A percentile compares a stretch with the other conserved stretches of the same genome.
These are phyloP conservation scores for Penicillium sp. DNA, from an alignment of 2,329 filamentous ascomycete species.

Conservation along the genomic window DNA sequence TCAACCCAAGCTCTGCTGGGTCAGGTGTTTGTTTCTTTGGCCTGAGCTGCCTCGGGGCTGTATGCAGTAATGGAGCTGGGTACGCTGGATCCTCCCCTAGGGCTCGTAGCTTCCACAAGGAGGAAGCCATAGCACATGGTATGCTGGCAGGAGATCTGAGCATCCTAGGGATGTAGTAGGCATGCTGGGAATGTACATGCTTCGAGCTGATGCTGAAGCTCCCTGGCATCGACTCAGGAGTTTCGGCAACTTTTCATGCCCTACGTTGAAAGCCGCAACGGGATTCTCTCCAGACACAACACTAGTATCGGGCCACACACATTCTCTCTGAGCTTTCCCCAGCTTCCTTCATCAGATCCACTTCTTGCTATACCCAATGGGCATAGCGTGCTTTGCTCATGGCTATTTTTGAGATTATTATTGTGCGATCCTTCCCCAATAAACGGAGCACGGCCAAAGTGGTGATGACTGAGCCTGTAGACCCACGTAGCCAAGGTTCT, in stretches of 20 bases:
- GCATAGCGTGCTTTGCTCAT: slow-evolving; percentile 12
- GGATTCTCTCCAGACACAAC: not conserved
- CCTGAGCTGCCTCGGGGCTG: slow-evolving; percentile 1
- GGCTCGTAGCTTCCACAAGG: not conserved
- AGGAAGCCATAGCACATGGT: not conserved
- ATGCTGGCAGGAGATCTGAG: not conserved
- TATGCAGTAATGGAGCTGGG: too few species aligned
- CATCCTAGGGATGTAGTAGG: slow-evolving; percentile 3
- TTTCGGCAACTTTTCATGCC: not conserved
- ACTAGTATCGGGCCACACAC: slow-evolving; percentile 5
- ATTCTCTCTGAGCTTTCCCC: slow-evolving; percentile 15
- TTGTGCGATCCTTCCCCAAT: not conserved
- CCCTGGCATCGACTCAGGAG: not conserved
- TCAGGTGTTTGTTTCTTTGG: slow-evolving; percentile 4
- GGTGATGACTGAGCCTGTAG: not conserved
- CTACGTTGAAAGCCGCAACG: not conserved
- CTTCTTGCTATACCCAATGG: slow-evolving; percentile 15
- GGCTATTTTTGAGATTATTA: not conserved
- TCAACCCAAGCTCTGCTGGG: slow-evolving; percentile 16
- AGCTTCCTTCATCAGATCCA: slow-evolving; percentile 16
- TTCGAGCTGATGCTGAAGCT: not conserved
- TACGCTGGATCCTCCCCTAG: too few species aligned
- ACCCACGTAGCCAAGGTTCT: not conserved
- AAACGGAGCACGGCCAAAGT: not conserved
- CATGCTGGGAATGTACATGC: not conserved